phyloP scores from a whole-genome alignment of 495 filamentous ascomycete species.

The Lichenothelia convexa region DNA sequence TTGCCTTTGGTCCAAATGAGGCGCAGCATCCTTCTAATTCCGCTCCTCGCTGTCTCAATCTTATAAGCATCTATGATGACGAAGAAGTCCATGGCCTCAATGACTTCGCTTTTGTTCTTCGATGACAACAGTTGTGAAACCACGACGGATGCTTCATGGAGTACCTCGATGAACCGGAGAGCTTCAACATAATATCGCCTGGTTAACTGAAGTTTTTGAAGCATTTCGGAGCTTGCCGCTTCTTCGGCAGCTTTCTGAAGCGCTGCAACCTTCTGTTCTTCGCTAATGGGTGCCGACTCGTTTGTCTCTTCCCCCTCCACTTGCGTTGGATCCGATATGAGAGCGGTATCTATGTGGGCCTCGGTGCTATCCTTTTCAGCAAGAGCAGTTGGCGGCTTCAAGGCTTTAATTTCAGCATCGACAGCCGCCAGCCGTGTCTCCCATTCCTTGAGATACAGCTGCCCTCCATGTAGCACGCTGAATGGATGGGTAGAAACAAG shows the following conservation, averaged over 20 bases:
- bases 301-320: constrained; percentile 44
- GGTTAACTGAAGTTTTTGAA: constrained; percentile 71
- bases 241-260: constrained; percentile 55
- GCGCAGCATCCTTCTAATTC: constrained; percentile 84
- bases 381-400: constrained; percentile 70
- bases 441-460: constrained; percentile 74
- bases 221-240: constrained; percentile 55
- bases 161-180: constrained; percentile 82
- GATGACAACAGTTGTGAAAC: constrained; percentile 78
- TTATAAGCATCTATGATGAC: constrained; percentile 88
- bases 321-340: constrained; percentile 82
- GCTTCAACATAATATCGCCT: constrained; percentile 83
- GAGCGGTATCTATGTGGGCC: constrained; percentile 47
- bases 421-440: constrained; percentile 56
- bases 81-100: constrained; percentile 98
- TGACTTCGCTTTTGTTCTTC: constrained; percentile 93
- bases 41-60: constrained; percentile 71
- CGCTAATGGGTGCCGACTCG: constrained; percentile 40
- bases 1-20: constrained; percentile 99
- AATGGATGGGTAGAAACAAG: constrained; percentile 90
- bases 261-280: constrained; percentile 37
- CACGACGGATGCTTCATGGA: constrained; percentile 58
- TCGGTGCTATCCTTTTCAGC: constrained; percentile 37
- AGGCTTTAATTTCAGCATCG: constrained; percentile 58
- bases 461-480: constrained; percentile 74